Evolutionary conservation across 805 yeast species (phyloP).

Genomic region (Hermanozyma aechmeae): DNA sequence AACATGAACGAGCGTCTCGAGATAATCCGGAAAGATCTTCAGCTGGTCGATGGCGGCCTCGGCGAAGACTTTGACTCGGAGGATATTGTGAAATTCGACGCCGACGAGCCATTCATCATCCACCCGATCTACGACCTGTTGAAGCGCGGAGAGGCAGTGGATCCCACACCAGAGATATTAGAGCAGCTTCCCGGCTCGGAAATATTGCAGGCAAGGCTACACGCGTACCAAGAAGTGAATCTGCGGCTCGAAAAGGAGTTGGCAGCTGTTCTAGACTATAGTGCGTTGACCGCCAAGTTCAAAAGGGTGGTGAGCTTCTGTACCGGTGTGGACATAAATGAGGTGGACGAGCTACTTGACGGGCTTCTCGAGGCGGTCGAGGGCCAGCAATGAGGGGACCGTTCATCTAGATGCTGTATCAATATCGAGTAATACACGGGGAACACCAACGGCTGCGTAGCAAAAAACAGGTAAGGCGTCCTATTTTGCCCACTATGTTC

Average conservation of each 20-base stretch:
- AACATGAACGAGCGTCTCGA: constrained; percentile 29
- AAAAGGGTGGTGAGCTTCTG: constrained; percentile 83
- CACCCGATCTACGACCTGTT: constrained; percentile 49
- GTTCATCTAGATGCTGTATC: too few species aligned
- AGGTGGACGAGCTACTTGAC: constrained; percentile 73
- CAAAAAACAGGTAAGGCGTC: too few species aligned
- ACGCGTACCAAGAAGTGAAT: constrained; percentile 72
- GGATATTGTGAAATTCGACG: constrained; percentile 62
- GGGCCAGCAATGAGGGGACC: constrained; percentile 42
- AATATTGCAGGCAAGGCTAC: constrained; percentile 65
- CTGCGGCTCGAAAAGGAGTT: constrained; percentile 44
- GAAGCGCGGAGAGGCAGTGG: constrained; percentile 16
- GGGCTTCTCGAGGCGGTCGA: constrained; percentile 88
- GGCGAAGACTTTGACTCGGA: constrained; percentile 21
- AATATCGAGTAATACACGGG: too few species aligned
- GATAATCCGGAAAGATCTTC: constrained; percentile 13
- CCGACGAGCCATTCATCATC: constrained; percentile 86
- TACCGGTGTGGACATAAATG: constrained; percentile 75
- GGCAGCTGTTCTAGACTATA: constrained; percentile 37
- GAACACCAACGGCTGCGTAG: too few species aligned
- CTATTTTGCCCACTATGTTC: too few species aligned
- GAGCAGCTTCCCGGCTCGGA: constrained; percentile 33
- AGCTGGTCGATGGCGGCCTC: constrained; percentile 28
- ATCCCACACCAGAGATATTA: constrained; percentile 16
- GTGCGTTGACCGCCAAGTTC: constrained; percentile 50